Evolutionary conservation across 139 green algal genomes (phyloP), one percentile per base, ranked within the genome.

Genomic region (Ostreobium quekettii): DNA sequence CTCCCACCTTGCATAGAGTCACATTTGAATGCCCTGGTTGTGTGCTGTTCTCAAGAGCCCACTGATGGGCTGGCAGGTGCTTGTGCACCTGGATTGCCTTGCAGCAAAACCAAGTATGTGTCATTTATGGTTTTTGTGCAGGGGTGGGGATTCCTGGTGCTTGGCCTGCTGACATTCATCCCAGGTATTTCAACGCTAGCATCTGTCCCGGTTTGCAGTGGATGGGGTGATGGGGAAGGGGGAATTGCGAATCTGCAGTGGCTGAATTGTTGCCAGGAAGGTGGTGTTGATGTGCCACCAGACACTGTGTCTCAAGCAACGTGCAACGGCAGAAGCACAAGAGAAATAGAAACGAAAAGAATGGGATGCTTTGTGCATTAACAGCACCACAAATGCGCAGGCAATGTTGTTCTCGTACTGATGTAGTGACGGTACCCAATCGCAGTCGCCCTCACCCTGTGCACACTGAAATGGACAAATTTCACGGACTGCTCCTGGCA

Each of bases 161-260:
- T 66, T 66, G 59, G 59, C 7, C 5, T 66, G 4, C 26, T 66
- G 59, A 66, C 59, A 33, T 66, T 66, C 32, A 38, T 47, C 47
- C 59, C 59, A 66, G 59, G 59, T 66, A 47, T 11, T 19, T 53
- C 42, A 53, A 19, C 11, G 42, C 19, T 11, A 53, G 15, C 15
- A 53, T 19, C 42, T 53, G 15, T 53, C 42, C 42, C 11, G 19
- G 42, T 19, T 53, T 53, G 42, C 42, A 53, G 42, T 53, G n/a
- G n/a, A n/a, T n/a, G n/a, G n/a, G n/a, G n/a, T n/a, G n/a, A n/a
- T n/a, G n/a, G n/a, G n/a, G n/a, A n/a, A n/a, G n/a, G n/a, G n/a
- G n/a, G n/a, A n/a, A n/a, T n/a, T n/a, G n/a, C n/a, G n/a, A n/a
- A n/a, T n/a, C n/a, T n/a, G n/a, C n/a, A n/a, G n/a, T n/a, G n/a